These are phyloP conservation scores for Mytilinidion resinicola DNA, from an alignment of 495 filamentous ascomycete genomes.

Conservation along the genomic window DNA sequence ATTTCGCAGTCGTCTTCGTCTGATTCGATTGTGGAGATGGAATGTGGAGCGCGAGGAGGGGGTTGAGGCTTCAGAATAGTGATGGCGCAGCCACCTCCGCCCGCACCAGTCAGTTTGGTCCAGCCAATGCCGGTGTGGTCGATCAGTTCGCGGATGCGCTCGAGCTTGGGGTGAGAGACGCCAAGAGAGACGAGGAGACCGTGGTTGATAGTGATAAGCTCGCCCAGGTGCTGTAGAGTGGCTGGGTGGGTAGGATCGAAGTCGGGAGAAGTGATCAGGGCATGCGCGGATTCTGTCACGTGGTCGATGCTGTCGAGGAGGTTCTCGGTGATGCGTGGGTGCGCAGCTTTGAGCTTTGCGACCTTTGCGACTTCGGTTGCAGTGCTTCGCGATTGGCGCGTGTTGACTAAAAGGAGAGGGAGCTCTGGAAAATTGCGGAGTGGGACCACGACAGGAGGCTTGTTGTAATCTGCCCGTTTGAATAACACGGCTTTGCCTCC, in stretches of 20 bases:
- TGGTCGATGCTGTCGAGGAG: slow-evolving; percentile 80
- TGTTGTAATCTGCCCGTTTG: slow-evolving; percentile 67
- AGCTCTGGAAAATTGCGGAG: slow-evolving; percentile 83
- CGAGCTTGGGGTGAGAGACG: slow-evolving; percentile 87
- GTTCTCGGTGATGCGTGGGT: slow-evolving; percentile 64
- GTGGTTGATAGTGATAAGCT: slow-evolving; percentile 87
- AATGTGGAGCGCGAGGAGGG: background rate
- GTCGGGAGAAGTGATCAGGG: slow-evolving; percentile 57
- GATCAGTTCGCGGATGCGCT: slow-evolving; percentile 85
- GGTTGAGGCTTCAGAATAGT: slow-evolving; percentile 68
- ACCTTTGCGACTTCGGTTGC: slow-evolving; percentile 82
- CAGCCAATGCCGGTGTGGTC: slow-evolving; percentile 86
- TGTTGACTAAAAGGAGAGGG: slow-evolving; percentile 84
- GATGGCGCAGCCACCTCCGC: slow-evolving; percentile 91
- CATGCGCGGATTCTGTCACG: slow-evolving; percentile 66
- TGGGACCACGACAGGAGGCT: slow-evolving; percentile 69
- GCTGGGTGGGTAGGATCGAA: slow-evolving; percentile 55
- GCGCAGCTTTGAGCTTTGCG: slow-evolving; percentile 55
- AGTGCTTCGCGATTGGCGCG: slow-evolving; percentile 74
- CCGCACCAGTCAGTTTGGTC: slow-evolving; percentile 95
- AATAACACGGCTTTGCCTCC: slow-evolving; percentile 91
- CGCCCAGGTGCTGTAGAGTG: slow-evolving; percentile 64
- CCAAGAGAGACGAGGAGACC: slow-evolving; percentile 81
- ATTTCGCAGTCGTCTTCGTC: slow-evolving; percentile 3
- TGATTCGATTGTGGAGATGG: background rate